These are phyloP conservation scores for Phoenix dactylifera DNA, from an alignment of 176 grass and related monocot genomes.

Conservation along the genomic window DNA sequence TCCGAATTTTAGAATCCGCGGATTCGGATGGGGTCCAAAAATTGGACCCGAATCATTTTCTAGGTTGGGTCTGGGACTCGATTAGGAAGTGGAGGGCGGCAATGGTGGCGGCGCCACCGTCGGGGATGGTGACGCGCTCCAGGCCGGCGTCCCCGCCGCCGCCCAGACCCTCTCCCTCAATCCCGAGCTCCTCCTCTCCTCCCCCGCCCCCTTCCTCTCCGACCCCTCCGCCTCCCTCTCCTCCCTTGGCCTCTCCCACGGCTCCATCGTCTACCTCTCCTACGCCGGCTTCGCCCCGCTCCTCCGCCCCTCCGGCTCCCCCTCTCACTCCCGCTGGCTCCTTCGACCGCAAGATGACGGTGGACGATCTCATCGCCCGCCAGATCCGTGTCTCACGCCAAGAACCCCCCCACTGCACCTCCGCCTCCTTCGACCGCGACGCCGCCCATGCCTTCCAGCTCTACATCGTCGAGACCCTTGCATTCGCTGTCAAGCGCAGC, in stretches of 20 bases:
- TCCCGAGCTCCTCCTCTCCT: slow-evolving; percentile 43
- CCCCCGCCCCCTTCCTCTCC: neutral
- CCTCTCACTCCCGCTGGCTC: slow-evolving; percentile 47
- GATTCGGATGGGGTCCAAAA: too few species aligned
- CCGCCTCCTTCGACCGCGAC: slow-evolving; percentile 60
- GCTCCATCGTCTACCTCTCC: slow-evolving; percentile 60
- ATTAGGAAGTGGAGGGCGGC: slow-evolving; percentile 52
- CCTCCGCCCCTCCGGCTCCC: slow-evolving; percentile 16
- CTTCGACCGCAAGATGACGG: slow-evolving; percentile 87
- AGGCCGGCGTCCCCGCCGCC: slow-evolving; percentile 42
- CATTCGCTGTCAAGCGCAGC: slow-evolving; percentile 65
- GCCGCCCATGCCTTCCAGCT: slow-evolving; percentile 85
- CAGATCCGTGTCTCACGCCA: slow-evolving; percentile 88
- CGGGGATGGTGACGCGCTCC: slow-evolving; percentile 56
- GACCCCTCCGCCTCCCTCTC: slow-evolving; percentile 27
- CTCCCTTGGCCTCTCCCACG: slow-evolving; percentile 52
- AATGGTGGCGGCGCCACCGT: slow-evolving; percentile 41
- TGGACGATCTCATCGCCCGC: slow-evolving; percentile 87
- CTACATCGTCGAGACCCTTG: slow-evolving; percentile 53
- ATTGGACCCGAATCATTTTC: too few species aligned
- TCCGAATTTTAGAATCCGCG: too few species aligned
- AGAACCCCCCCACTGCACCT: slow-evolving; percentile 54
- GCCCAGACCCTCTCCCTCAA: slow-evolving; percentile 58
- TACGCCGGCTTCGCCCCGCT: slow-evolving; percentile 24
- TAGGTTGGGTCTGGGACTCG: slow-evolving; percentile 40